Conservation (phyloP, 1,284 basidiomycete species). For the Fomitopsis palustris region DNA sequence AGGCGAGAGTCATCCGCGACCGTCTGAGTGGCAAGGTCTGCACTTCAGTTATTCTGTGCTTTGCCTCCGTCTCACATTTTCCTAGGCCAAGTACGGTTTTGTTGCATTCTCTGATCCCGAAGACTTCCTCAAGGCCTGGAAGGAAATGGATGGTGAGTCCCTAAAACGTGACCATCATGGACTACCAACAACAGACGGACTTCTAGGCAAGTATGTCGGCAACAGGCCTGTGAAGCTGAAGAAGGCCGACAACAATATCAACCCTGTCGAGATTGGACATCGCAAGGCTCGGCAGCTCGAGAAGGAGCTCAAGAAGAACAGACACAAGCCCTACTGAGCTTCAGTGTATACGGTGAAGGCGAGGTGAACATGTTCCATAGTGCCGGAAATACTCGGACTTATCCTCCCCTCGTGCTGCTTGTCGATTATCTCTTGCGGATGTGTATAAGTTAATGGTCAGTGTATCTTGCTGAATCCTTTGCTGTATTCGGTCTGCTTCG, state of each 20-base stretch:
- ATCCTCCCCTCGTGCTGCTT: slow-evolving; percentile 7
- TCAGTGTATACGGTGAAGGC: background rate
- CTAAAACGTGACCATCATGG: background rate
- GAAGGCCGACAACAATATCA: slow-evolving; percentile 83
- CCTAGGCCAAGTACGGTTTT: slow-evolving; percentile 93
- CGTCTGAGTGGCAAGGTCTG: slow-evolving; percentile 82
- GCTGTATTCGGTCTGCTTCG: background rate
- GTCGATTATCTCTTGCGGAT: background rate
- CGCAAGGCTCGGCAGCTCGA: slow-evolving; percentile 82
- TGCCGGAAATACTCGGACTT: slow-evolving; percentile 10
- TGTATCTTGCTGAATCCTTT: background rate
- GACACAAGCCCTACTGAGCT: slow-evolving; percentile 65
- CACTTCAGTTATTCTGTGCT: background rate
- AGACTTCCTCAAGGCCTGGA: slow-evolving; percentile 98
- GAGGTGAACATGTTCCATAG: slow-evolving; percentile 13
- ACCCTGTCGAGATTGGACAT: slow-evolving; percentile 91
- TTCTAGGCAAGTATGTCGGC: slow-evolving; percentile 91
- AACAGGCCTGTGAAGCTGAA: slow-evolving; percentile 91
- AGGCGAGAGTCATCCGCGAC: slow-evolving; percentile 93
- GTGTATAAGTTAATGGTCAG: background rate
- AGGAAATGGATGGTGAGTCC: slow-evolving; percentile 93
- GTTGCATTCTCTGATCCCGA: slow-evolving; percentile 98
- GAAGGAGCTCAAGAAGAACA: slow-evolving; percentile 79
- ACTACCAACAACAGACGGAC: slow-evolving; percentile 1
- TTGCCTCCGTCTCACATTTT: background rate